Base-by-base conservation (phyloP, 352 stramenopile species). In the Phytophthora sp. region DNA sequence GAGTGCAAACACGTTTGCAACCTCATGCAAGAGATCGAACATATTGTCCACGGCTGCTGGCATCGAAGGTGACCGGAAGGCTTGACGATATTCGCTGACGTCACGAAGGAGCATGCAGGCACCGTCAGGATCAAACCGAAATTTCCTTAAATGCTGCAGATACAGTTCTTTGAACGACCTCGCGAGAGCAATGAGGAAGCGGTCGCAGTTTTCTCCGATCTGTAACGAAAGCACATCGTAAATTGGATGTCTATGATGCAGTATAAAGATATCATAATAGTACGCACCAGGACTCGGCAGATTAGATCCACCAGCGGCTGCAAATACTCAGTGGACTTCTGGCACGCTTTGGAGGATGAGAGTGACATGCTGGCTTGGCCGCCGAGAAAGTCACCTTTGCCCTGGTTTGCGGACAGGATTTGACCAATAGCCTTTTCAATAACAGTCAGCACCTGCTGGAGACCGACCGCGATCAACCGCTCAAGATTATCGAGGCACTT, bases 1-100 rank as follows among this genome's bases (percentile, higher is more conserved):
- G 0, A 95, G 64, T n/a, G 86, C 84, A 65, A 91, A 95, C 30
- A 93, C 57, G 50, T 93, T 95, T 41, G 86, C 86, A 55, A 95
- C 75, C 47, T 91, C 82, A 56, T 93, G 86, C 27, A 95, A 78
- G 24, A 91, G 69, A 44, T 95, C 82, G 49, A 95, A 95, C 16
- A 73, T 73, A 20, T 84, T 79, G 52, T 93, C 83, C 36, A 92
- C 77, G 4, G 76, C 62, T 30, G 35, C 30, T 18, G 67, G 67
- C 24, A 54, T 29, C 16, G 55, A 63, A 13, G 53, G 57, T 21
- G 72, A 75, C 6, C 72, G 73, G 41, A 95, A 93, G 7, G 86
- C 82, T 65, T 89, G 74, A 6, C 82, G 79, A 44, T 90, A 91
- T 13, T 86, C 83, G 50, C 82, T 90, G 30, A 95, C 73, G 51